Percentiles rank a stretch among this genome's conserved stretches.
These are phyloP conservation scores for Diplosphaera chodatii DNA, from an alignment of 139 green algal species.

Conservation along the genomic window DNA sequence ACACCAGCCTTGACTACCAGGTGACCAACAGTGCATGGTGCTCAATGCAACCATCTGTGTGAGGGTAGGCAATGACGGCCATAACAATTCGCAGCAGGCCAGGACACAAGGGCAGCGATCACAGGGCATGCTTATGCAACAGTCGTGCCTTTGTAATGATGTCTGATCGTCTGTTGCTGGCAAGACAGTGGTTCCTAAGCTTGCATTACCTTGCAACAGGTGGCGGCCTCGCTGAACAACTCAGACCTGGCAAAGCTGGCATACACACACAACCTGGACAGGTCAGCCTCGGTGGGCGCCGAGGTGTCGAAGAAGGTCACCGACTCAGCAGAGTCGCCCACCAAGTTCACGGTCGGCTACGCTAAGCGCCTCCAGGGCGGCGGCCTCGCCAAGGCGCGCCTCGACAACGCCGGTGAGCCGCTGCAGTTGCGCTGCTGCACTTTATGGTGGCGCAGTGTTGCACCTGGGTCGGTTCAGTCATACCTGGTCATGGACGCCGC, in stretches of 20 bases:
- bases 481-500: no score
- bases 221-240: not conserved
- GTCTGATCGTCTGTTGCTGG: no score
- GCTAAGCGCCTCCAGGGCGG: slow-evolving; percentile 21
- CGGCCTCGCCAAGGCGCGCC: slow-evolving; percentile 33
- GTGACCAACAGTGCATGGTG: not conserved
- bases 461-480: no score
- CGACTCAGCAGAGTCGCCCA: not conserved
- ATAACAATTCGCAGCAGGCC: no score
- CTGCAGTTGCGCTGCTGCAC: no score
- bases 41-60: no score
- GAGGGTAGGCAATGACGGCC: no score
- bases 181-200: no score
- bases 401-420: slow-evolving; percentile 29
- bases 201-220: not conserved
- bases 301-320: slow-evolving; percentile 23
- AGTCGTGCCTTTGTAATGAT: no score
- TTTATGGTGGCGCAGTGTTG: no score
- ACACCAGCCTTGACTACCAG: slow-evolving; percentile 42
- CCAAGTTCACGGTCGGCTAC: slow-evolving; percentile 7
- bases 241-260: slow-evolving; percentile 19
- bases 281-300: slow-evolving; percentile 23
- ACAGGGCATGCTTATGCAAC: no score
- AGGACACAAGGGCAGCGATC: no score
- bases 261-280: slow-evolving; percentile 36